These are phyloP conservation scores for Penicillium sp. DNA, from an alignment of 2,329 filamentous ascomycete species.

Conservation along the genomic window DNA sequence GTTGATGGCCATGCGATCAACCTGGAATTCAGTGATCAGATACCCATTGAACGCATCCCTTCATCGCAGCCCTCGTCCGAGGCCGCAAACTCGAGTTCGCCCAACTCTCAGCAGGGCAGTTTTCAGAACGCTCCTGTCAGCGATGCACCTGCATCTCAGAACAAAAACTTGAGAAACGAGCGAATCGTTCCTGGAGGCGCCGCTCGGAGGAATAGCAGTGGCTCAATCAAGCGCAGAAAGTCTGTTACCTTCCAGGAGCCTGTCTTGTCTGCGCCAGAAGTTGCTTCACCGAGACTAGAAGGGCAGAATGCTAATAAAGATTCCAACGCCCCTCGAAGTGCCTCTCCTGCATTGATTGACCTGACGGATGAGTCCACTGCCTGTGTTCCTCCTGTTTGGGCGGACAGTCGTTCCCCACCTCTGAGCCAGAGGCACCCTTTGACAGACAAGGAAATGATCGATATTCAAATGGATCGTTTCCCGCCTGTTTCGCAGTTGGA, in stretches of 20 bases:
- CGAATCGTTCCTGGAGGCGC: neutral
- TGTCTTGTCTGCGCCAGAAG: neutral
- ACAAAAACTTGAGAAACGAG: neutral
- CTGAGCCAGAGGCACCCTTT: conserved; percentile 26
- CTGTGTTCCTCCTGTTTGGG: conserved; percentile 30
- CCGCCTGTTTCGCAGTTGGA: conserved; percentile 41
- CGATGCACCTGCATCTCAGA: neutral
- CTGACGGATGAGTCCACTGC: conserved; percentile 30
- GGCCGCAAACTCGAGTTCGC: neutral
- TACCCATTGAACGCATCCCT: conserved; percentile 19
- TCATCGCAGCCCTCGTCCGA: conserved; percentile 2
- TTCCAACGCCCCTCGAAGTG: neutral
- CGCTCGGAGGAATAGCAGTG: neutral
- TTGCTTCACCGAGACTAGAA: neutral
- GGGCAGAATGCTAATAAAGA: neutral
- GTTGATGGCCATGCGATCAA: conserved; percentile 44
- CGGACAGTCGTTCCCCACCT: conserved; percentile 16
- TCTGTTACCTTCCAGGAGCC: conserved; percentile 18
- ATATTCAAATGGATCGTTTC: conserved; percentile 21
- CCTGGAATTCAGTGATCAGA: conserved; percentile 37
- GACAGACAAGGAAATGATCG: neutral
- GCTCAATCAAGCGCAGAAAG: conserved; percentile 9
- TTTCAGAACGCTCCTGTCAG: neutral
- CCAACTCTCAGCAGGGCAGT: neutral
- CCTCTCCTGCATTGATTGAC: conserved; percentile 29